Percentiles rank a stretch among this genome's conserved stretches.
phyloP scores from a whole-genome alignment of 345 rosid species.

The Camelina neglecta region DNA sequence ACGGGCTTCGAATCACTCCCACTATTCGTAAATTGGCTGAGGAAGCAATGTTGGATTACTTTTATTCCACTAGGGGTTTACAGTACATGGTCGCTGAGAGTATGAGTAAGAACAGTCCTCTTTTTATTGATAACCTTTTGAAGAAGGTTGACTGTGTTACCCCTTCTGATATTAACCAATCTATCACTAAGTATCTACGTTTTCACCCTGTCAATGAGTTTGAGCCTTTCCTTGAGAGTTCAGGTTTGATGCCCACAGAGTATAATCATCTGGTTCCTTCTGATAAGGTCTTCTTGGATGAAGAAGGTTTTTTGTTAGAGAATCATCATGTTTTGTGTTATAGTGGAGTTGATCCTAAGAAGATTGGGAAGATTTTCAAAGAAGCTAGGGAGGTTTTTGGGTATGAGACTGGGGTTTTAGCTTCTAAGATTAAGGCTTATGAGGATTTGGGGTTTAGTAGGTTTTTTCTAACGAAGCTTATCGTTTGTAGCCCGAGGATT shows the following conservation, averaged over 20 bases:
- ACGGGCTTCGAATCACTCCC: conserved; percentile 39
- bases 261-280: conserved; percentile 54
- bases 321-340: conserved; percentile 69
- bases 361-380: conserved; percentile 64
- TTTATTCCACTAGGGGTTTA: conserved; percentile 68
- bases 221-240: conserved; percentile 88
- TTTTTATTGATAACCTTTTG: conserved; percentile 58
- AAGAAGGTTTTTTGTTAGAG: conserved; percentile 65
- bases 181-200: conserved; percentile 56
- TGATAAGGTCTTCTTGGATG: conserved; percentile 61
- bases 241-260: conserved; percentile 65
- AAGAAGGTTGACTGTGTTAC: conserved; percentile 38
- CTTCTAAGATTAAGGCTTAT: conserved; percentile 63
- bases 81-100: conserved; percentile 65
- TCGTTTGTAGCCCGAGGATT: conserved; percentile 59
- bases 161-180: conserved; percentile 45
- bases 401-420: conserved; percentile 59
- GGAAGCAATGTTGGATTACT: conserved; percentile 71
- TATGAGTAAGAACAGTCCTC: conserved; percentile 72
- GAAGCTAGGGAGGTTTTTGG: conserved; percentile 64
- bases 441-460: conserved; percentile 65
- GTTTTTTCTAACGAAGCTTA: conserved; percentile 48
- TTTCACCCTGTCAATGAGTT: conserved; percentile 88
- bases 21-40: conserved; percentile 51
- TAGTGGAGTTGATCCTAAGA: conserved; percentile 57